Base-by-base conservation (phyloP, 1,284 basidiomycete genomes). In the Ceratobasidium sp. region DNA sequence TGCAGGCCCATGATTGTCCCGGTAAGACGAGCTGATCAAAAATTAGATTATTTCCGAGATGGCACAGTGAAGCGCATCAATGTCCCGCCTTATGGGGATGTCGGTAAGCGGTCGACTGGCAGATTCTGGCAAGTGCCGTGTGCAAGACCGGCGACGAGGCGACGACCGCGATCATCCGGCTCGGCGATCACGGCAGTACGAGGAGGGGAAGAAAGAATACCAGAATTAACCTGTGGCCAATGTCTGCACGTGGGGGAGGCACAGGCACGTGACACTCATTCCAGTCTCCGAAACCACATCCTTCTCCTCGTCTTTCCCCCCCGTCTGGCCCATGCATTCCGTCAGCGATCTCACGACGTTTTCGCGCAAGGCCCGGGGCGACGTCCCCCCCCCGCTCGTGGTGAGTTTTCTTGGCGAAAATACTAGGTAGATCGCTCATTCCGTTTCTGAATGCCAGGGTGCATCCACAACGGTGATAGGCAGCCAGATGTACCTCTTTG, bases 281-380 rank as follows among this genome's bases (percentile, higher is more conserved):
- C 34, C 46, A 46, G 54, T 51, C 69, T 16, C 69, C 58, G 43
- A 29, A 34, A 59, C 46, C 69, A 34, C 69, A 43, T 62, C 62
- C 62, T n/a, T 48, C 43, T 49, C 62, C 27, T 22, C 29, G n/a
- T 29, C 31, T n/a, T 29, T 49, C 29, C 56, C 54, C 27, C 48
- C 37, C 34, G 43, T 39, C 39, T 27, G 39, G 9, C 58, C 22
- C 46, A 88, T 93, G 83, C 91, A 93, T 80, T 92, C 92, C 64
- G 92, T 94, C 79, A 92, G 92, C 79, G 92, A 96, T 83, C 86
- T 96, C 78, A 94, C 94, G 7, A 94, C 94, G 11, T 94, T 90
- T 81, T 91, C 89, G 79, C 87, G 92, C 79, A 89, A 89, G 81
- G 93, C 95, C 0, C 88, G 88, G 6, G 95, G 95, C 65, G 90